Conservation (phyloP, 2,329 filamentous ascomycete genomes). For the Talaromyces sp. region DNA sequence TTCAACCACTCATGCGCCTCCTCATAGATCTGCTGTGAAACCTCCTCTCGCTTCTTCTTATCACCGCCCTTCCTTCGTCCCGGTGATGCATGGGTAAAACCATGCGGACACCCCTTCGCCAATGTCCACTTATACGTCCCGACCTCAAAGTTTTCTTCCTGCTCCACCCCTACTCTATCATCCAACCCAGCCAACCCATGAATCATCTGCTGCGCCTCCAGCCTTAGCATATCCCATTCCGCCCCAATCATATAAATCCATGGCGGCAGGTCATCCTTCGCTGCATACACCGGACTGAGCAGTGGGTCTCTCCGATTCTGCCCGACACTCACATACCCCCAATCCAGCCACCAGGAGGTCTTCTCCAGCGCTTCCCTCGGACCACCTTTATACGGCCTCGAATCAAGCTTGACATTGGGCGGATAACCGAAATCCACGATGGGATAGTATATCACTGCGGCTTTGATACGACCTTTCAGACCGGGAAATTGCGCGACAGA, state of each 20-base stretch:
- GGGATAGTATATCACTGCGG: constrained; percentile 51
- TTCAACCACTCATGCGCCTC: constrained; percentile 53
- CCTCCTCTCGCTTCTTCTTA: neutral
- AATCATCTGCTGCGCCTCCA: constrained; percentile 42
- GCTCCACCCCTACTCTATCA: constrained; percentile 10
- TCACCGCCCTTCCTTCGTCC: neutral
- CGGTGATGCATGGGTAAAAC: constrained; percentile 13
- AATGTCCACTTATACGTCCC: constrained; percentile 23
- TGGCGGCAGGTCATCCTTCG: constrained; percentile 41
- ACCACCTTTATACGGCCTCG: constrained; percentile 19
- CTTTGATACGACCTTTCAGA: constrained; percentile 39
- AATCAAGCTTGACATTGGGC: constrained; percentile 33
- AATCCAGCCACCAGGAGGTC: constrained; percentile 39
- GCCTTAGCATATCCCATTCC: constrained; percentile 49
- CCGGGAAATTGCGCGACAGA: constrained; percentile 44
- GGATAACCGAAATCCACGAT: constrained; percentile 44
- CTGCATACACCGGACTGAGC: constrained; percentile 45
- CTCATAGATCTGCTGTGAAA: constrained; percentile 6
- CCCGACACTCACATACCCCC: constrained; percentile 46
- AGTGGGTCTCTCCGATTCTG: constrained; percentile 42
- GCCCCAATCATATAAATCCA: constrained; percentile 49
- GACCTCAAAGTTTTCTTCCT: constrained; percentile 20
- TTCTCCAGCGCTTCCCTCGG: constrained; percentile 28
- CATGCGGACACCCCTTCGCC: constrained; percentile 17
- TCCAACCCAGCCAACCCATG: constrained; percentile 27